Percentiles rank a stretch among this genome's conserved stretches.
phyloP scores from a whole-genome alignment of 2,329 filamentous ascomycete species.

The Sphaceloma murrayae region DNA sequence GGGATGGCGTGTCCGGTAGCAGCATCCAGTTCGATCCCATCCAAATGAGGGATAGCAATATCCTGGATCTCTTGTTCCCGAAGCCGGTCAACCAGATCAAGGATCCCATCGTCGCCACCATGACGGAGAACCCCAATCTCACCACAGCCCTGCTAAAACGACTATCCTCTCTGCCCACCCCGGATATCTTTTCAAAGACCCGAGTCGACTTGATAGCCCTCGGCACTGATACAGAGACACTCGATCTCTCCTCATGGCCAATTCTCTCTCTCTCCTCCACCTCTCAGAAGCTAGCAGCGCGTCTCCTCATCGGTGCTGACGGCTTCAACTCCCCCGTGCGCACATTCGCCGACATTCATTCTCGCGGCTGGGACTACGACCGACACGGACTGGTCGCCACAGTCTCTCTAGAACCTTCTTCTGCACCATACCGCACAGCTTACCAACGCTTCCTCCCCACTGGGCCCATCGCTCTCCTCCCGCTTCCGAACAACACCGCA shows the following conservation, averaged over 20 bases:
- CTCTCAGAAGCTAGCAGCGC: conserved; percentile 56
- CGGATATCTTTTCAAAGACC: conserved; percentile 65
- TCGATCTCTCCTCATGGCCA: conserved; percentile 81
- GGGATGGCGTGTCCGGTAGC: conserved; percentile 85
- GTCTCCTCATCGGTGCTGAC: conserved; percentile 84
- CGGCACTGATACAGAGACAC: conserved; percentile 51
- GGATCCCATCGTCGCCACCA: conserved; percentile 63
- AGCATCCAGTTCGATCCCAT: conserved; percentile 63
- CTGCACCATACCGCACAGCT: conserved; percentile 48
- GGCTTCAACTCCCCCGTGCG: conserved; percentile 91
- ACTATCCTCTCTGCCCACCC: conserved; percentile 37
- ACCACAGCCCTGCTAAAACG: conserved; percentile 66
- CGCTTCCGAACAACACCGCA: conserved; percentile 71
- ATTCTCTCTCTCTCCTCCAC: conserved; percentile 64
- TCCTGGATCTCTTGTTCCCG: conserved; percentile 7
- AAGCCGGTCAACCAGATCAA: not conserved
- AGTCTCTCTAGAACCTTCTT: conserved; percentile 50
- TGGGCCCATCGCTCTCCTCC: conserved; percentile 83
- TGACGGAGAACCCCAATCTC: conserved; percentile 91
- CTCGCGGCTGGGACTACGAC: conserved; percentile 85
- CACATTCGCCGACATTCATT: conserved; percentile 75
- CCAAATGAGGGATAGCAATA: conserved; percentile 18
- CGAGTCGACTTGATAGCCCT: conserved; percentile 71
- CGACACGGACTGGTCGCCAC: conserved; percentile 88
- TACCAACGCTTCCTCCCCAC: conserved; percentile 94